These are phyloP conservation scores for Claviceps digitariae DNA, from an alignment of 2,329 filamentous ascomycete species.

Conservation along the genomic window DNA sequence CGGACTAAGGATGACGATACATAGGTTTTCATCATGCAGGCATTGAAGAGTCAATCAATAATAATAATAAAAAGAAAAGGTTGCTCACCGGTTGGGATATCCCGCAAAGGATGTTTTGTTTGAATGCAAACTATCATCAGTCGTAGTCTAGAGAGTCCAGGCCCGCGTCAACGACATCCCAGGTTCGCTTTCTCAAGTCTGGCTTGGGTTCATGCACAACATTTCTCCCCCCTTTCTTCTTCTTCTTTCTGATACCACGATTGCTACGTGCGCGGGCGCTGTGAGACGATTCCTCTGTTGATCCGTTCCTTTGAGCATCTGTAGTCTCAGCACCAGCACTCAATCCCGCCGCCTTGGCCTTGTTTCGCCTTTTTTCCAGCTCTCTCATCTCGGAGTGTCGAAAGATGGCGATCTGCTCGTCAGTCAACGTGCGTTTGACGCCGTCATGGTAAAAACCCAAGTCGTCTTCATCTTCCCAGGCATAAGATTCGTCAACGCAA, in stretches of 20 bases:
- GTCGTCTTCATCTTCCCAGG: slow-evolving; percentile 38
- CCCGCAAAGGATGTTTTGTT: neutral
- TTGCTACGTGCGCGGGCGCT: neutral
- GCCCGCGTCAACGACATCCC: slow-evolving; percentile 51
- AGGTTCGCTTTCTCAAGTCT: slow-evolving; percentile 52
- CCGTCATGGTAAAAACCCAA: slow-evolving; percentile 82
- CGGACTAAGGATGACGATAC: slow-evolving; percentile 98
- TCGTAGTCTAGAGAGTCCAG: slow-evolving; percentile 49
- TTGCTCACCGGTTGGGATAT: slow-evolving; percentile 11
- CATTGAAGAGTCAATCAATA: neutral
- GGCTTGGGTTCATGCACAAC: slow-evolving; percentile 36
- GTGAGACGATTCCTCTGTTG: neutral
- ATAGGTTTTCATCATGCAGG: slow-evolving; percentile 62
- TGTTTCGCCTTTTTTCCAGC: slow-evolving; percentile 42
- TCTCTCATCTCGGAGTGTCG: slow-evolving; percentile 74
- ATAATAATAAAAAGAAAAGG: slow-evolving; percentile 1
- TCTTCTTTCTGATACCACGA: slow-evolving; percentile 19
- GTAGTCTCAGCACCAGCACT: neutral
- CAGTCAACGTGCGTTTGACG: slow-evolving; percentile 75
- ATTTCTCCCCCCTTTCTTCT: slow-evolving; percentile 24
- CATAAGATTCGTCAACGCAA: neutral
- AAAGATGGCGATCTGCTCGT: slow-evolving; percentile 84
- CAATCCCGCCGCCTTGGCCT: slow-evolving; percentile 12
- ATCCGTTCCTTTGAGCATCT: neutral
- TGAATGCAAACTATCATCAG: slow-evolving; percentile 20